Percentiles rank a stretch among this genome's conserved stretches.
phyloP scores from a whole-genome alignment of 257 asterid species.

The Penstemon newberryi region DNA sequence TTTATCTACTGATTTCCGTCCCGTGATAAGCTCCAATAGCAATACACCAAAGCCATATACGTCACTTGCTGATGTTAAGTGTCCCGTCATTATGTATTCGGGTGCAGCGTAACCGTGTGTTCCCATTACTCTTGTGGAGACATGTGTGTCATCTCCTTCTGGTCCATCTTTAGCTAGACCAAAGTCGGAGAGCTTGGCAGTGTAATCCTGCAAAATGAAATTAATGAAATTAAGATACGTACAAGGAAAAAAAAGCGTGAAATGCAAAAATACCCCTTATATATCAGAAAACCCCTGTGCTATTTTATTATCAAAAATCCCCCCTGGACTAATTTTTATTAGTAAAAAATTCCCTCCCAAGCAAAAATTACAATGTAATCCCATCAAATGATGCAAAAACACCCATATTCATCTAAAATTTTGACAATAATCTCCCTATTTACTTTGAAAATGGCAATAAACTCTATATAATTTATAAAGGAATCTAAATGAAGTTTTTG shows the following conservation, averaged over 20 bases:
- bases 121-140: slow-evolving; percentile 9
- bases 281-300: no score
- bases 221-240: neutral
- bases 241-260: neutral
- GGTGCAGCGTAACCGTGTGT: slow-evolving; percentile 17
- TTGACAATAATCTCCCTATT: no score
- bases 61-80: neutral
- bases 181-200: slow-evolving; percentile 11
- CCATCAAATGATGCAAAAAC: no score
- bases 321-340: no score
- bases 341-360: no score
- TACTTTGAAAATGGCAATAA: no score
- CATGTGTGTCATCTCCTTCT: slow-evolving; percentile 9
- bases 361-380: no score
- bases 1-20: slow-evolving; percentile 1
- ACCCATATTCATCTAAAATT: no score
- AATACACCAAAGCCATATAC: slow-evolving; percentile 13
- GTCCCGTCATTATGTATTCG: slow-evolving; percentile 13
- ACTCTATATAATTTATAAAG: no score
- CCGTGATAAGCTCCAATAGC: slow-evolving; percentile 7
- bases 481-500: no score
- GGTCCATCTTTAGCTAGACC: slow-evolving; percentile 7
- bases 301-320: no score
- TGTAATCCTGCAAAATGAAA: neutral
- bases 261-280: neutral